phyloP scores from a whole-genome alignment of 148 eudicot genomes.

The Drosera capensis region DNA sequence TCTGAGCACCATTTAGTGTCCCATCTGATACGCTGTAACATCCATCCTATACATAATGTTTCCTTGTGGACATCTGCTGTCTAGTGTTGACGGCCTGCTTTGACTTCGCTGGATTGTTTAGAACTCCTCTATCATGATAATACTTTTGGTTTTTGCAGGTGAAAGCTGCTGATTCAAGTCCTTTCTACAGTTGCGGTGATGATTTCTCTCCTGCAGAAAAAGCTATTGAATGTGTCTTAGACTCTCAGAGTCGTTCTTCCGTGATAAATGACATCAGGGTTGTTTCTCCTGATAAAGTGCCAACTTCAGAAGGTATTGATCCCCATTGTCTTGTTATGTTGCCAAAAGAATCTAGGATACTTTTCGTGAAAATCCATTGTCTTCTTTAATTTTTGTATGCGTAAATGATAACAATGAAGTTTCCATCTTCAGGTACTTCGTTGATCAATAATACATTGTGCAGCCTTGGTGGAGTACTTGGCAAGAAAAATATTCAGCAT shows the following conservation, averaged over 20 bases:
- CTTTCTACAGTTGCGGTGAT: slow-evolving; percentile 35
- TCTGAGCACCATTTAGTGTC: not conserved
- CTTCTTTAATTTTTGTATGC: not conserved
- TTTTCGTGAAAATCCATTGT: not conserved
- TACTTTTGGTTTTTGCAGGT: slow-evolving; percentile 22
- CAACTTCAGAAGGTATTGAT: slow-evolving; percentile 11
- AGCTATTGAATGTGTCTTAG: slow-evolving; percentile 10
- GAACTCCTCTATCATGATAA: not conserved
- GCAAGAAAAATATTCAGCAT: slow-evolving; percentile 15
- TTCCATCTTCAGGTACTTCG: slow-evolving; percentile 21
- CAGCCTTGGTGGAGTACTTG: slow-evolving; percentile 17
- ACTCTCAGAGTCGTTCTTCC: slow-evolving; percentile 5
- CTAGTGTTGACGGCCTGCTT: not conserved
- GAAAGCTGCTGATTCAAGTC: slow-evolving; percentile 23
- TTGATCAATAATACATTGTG: slow-evolving; percentile 13
- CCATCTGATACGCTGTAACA: not conserved
- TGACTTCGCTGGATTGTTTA: not conserved
- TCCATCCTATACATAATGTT: not conserved
- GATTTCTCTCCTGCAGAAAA: slow-evolving; percentile 17
- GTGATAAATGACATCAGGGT: slow-evolving; percentile 3
- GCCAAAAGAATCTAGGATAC: not conserved
- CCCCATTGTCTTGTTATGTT: not conserved
- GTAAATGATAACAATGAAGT: not conserved
- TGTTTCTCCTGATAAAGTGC: slow-evolving; percentile 6
- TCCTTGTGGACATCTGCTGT: not conserved